Percentiles rank a stretch among this genome's conserved stretches.
phyloP scores from a whole-genome alignment of 352 stramenopile species.

The Phytophthora syringae region DNA sequence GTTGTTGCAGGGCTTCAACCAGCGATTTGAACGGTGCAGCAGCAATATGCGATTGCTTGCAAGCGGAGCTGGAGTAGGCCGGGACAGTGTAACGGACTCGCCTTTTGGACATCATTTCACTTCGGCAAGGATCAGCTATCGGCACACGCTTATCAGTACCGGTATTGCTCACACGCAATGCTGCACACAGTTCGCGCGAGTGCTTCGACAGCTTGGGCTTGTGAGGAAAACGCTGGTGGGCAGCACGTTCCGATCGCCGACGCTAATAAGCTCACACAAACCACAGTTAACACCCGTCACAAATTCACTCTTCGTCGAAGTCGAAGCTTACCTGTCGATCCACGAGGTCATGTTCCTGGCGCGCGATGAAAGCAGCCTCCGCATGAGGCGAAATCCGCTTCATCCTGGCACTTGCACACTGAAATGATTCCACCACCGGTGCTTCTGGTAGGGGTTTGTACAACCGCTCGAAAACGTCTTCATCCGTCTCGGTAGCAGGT shows the following conservation, averaged over 20 bases:
- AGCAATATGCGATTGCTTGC: background rate
- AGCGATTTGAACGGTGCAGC: conserved; percentile 2
- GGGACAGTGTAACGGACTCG: conserved; percentile 11
- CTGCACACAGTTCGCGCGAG: conserved; percentile 35
- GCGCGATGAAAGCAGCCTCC: conserved; percentile 35
- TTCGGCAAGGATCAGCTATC: conserved; percentile 1
- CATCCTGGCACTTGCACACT: background rate
- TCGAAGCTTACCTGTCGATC: conserved; percentile 19
- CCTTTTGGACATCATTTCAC: conserved; percentile 1
- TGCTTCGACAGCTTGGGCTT: conserved; percentile 35
- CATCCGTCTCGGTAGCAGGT: background rate
- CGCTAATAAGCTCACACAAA: conserved; percentile 9
- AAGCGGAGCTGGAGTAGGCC: background rate
- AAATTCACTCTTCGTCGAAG: background rate
- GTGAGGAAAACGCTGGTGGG: conserved; percentile 27
- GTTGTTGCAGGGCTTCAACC: conserved; percentile 9
- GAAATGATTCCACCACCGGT: background rate
- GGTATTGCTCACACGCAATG: conserved; percentile 13
- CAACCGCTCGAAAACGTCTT: conserved; percentile 39
- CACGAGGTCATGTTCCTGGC: conserved; percentile 29
- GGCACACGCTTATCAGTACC: conserved; percentile 11
- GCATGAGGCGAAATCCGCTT: conserved; percentile 10
- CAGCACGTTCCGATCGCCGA: conserved; percentile 7
- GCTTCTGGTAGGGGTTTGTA: conserved; percentile 6
- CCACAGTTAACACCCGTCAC: background rate